phyloP scores from a whole-genome alignment of 2,329 filamentous ascomycete species.

The Knufia petricola region DNA sequence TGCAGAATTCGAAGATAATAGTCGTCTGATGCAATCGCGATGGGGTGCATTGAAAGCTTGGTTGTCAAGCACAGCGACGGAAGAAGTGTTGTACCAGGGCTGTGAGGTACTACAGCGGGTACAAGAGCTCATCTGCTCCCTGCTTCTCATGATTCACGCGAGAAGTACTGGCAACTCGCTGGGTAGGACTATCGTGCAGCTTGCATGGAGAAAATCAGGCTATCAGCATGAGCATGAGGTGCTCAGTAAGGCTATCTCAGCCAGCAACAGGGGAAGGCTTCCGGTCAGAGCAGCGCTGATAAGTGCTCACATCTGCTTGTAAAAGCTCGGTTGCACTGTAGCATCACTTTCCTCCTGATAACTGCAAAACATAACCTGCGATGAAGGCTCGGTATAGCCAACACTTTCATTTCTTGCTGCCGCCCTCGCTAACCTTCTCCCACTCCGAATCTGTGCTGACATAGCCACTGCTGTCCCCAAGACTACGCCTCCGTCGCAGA shows the following conservation, averaged over 20 bases:
- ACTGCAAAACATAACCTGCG: no score
- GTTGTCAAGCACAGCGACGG: slow-evolving; percentile 5
- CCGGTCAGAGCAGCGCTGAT: no score
- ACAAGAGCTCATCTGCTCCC: slow-evolving; percentile 24
- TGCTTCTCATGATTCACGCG: slow-evolving; percentile 32
- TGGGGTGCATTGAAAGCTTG: slow-evolving; percentile 9
- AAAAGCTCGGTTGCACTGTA: no score
- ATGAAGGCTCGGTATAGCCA: background rate
- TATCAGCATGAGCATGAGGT: no score
- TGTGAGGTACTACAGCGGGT: slow-evolving; percentile 6
- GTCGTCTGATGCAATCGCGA: slow-evolving; percentile 28
- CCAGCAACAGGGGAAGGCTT: no score
- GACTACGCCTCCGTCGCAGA: slow-evolving; percentile 27
- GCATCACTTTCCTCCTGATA: no score
- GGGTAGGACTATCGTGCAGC: slow-evolving; percentile 28
- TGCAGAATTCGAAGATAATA: slow-evolving; percentile 37
- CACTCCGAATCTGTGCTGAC: slow-evolving; percentile 89
- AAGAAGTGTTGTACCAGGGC: slow-evolving; percentile 7
- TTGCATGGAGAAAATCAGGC: slow-evolving; percentile 28
- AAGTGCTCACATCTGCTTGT: no score
- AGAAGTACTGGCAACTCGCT: slow-evolving; percentile 26
- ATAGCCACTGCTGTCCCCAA: slow-evolving; percentile 45
- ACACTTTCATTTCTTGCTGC: background rate
- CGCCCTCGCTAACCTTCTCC: slow-evolving; percentile 65
- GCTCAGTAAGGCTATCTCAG: no score